These are phyloP conservation scores for Mycena maculata DNA, from an alignment of 768 basidiomycete species.

Conservation along the genomic window DNA sequence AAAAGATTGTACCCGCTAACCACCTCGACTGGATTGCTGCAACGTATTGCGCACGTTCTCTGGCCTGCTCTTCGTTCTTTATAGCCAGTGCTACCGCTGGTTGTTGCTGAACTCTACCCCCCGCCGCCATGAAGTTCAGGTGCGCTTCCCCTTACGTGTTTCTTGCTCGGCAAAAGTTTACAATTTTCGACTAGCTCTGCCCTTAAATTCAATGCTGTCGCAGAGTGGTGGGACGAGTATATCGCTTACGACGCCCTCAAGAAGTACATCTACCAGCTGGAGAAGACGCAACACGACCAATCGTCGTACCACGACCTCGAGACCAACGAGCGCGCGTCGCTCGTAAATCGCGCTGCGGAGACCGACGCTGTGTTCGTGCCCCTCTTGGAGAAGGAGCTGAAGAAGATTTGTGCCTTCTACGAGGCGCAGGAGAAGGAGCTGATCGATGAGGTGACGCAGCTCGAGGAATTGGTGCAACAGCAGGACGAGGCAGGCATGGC, in stretches of 20 bases:
- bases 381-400: conserved; percentile 83
- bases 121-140: conserved; percentile 71
- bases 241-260: conserved; percentile 91
- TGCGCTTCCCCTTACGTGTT: conserved; percentile 38
- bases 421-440: conserved; percentile 80
- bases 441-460: conserved; percentile 63
- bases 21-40: no score
- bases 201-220: conserved; percentile 90
- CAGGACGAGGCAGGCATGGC: conserved; percentile 71
- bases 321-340: conserved; percentile 67
- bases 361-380: conserved; percentile 75
- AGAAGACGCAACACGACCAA: conserved; percentile 75
- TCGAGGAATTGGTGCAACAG: conserved; percentile 66
- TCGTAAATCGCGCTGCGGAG: conserved; percentile 55
- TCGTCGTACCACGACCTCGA: conserved; percentile 67
- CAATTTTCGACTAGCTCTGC: conserved; percentile 66
- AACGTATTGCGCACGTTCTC: conserved; percentile 1
- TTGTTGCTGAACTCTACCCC: background rate
- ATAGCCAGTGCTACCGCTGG: background rate
- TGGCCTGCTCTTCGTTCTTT: background rate
- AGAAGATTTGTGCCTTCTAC: conserved; percentile 87
- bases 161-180: background rate
- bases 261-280: conserved; percentile 86
- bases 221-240: conserved; percentile 95
- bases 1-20: no score